Evolutionary conservation across 1,139 yeast genomes (phyloP).

Genomic region (Pneumocystis oryctolagi): DNA sequence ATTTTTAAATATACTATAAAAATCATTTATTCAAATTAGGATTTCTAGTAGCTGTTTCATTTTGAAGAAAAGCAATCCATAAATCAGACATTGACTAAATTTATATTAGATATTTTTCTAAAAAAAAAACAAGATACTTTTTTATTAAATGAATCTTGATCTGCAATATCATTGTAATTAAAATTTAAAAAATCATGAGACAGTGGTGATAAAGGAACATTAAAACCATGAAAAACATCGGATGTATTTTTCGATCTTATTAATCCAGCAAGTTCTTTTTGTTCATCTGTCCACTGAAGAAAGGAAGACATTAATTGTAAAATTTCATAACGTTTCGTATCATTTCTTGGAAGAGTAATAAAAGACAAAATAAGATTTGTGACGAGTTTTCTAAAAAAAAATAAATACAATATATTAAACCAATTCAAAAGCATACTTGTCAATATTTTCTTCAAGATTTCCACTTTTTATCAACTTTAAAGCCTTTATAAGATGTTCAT

Average conservation of each 20-base stretch:
- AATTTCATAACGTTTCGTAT: conserved; percentile 85
- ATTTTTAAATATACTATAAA: background rate
- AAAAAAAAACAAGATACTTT: background rate
- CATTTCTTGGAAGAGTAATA: conserved; percentile 79
- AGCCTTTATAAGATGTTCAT: conserved; percentile 88
- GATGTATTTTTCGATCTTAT: conserved; percentile 8
- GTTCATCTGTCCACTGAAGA: conserved; percentile 75
- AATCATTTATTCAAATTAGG: background rate
- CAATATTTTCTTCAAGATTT: conserved; percentile 40
- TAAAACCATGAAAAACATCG: background rate
- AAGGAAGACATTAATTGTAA: conserved; percentile 68
- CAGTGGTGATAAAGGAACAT: background rate
- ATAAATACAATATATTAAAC: conserved; percentile 41
- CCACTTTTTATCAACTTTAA: conserved; percentile 63
- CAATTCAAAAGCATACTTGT: conserved; percentile 6
- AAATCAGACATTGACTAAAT: conserved; percentile 14
- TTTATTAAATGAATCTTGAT: conserved; percentile 8
- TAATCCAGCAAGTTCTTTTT: conserved; percentile 70
- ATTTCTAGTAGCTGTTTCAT: conserved; percentile 7
- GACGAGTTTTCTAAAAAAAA: conserved; percentile 46
- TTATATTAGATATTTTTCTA: background rate
- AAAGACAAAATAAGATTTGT: conserved; percentile 77
- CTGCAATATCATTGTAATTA: background rate
- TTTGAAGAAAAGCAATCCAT: conserved; percentile 15
- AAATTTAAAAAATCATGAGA: background rate